Percentiles rank a stretch among this genome's conserved stretches.
These are phyloP conservation scores for Pseudozyma tsukubaensis DNA, from an alignment of 1,284 basidiomycete species.

Conservation along the genomic window DNA sequence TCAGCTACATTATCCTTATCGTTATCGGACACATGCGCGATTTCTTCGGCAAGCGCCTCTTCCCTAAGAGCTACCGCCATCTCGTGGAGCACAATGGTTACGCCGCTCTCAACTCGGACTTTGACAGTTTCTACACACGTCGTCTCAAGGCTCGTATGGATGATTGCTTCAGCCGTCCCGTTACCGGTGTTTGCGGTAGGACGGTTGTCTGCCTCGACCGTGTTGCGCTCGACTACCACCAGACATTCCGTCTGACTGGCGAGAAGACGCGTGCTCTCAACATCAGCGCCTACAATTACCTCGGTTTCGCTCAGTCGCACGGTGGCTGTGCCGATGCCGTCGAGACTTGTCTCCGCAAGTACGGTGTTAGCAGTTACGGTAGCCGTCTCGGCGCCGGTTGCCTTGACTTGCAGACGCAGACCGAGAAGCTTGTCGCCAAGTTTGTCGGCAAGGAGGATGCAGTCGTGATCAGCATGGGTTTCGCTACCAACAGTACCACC, in stretches of 20 bases:
- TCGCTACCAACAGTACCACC: conserved; percentile 95
- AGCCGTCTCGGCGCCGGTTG: conserved; percentile 84
- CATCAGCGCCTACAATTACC: conserved; percentile 98
- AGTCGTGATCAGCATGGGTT: conserved; percentile 94
- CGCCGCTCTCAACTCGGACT: conserved; percentile 95
- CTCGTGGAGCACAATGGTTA: conserved; percentile 72
- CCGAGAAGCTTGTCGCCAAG: conserved; percentile 87
- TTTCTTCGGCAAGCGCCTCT: conserved; percentile 89
- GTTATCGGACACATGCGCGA: conserved; percentile 91
- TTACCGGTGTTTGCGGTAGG: conserved; percentile 93
- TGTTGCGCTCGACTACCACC: conserved; percentile 83
- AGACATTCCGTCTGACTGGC: conserved; percentile 82
- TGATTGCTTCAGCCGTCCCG: conserved; percentile 93
- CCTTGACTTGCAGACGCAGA: conserved; percentile 82
- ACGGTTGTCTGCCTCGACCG: conserved; percentile 90
- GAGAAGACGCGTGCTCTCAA: conserved; percentile 87
- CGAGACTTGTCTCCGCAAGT: conserved; percentile 71
- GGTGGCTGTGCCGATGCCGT: conserved; percentile 95
- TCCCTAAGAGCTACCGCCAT: conserved; percentile 80
- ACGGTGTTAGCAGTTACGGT: conserved; percentile 81
- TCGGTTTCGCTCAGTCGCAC: conserved; percentile 93
- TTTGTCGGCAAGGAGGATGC: conserved; percentile 91
- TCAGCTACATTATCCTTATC: conserved; percentile 73
- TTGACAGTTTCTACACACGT: conserved; percentile 98
- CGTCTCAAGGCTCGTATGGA: conserved; percentile 93